Percentiles rank a stretch among this genome's conserved stretches.
These are phyloP conservation scores for Cordyceps cateniannulata DNA, from an alignment of 2,329 filamentous ascomycete species.

Conservation along the genomic window DNA sequence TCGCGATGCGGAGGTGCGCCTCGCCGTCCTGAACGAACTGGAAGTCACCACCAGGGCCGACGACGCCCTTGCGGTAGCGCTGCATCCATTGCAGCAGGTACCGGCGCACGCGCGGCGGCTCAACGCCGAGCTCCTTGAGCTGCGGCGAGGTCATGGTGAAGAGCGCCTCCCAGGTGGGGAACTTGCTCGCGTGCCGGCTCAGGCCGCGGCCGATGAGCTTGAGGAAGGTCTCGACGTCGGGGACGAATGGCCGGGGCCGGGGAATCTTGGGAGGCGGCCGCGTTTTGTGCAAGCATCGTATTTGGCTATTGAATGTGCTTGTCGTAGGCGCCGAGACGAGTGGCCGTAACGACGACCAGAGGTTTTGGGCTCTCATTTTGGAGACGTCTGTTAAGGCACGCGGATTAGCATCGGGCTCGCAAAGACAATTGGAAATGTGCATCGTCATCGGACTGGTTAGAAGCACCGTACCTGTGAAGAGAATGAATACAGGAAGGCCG, in stretches of 20 bases:
- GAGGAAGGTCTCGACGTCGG: slow-evolving; percentile 79
- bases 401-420: not conserved
- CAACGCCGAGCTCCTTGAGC: slow-evolving; percentile 76
- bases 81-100: slow-evolving; percentile 88
- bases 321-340: slow-evolving; percentile 25
- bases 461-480: not conserved
- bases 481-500: not conserved
- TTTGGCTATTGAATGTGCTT: slow-evolving; percentile 21
- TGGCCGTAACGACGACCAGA: slow-evolving; percentile 28
- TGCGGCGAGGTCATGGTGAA: slow-evolving; percentile 75
- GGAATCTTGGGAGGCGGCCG: slow-evolving; percentile 44
- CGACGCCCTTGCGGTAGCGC: slow-evolving; percentile 69
- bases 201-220: slow-evolving; percentile 85
- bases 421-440: not conserved
- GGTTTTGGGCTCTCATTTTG: slow-evolving; percentile 26
- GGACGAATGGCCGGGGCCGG: slow-evolving; percentile 74
- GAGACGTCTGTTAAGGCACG: not conserved
- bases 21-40: slow-evolving; percentile 56
- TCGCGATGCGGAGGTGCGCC: slow-evolving; percentile 45
- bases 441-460: too few relatives aligned
- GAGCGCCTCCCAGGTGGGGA: slow-evolving; percentile 83
- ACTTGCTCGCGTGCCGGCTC: slow-evolving; percentile 74
- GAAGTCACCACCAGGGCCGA: slow-evolving; percentile 79
- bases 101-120: slow-evolving; percentile 72
- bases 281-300: slow-evolving; percentile 38